Base-by-base conservation (phyloP, 2,329 filamentous ascomycete genomes). In the Diaporthe velutina region DNA sequence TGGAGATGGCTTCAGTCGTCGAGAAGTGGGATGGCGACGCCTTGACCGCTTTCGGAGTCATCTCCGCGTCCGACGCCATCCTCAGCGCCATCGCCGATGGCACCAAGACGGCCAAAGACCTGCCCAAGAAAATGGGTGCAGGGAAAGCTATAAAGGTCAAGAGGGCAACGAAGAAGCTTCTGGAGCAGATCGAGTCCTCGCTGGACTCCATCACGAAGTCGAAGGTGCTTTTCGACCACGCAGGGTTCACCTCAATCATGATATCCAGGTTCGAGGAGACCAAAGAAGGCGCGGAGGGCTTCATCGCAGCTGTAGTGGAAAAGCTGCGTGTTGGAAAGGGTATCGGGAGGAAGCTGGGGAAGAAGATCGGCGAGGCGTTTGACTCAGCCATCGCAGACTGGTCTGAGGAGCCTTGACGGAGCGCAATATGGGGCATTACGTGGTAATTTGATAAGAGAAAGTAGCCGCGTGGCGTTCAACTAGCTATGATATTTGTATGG, bases 181-280 rank as follows among this genome's bases (percentile, higher is more conserved):
- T 82, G 60, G 61, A 57, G 15, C 78, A 79, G 15, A 84, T 86
- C 74, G 81, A 84, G 77, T 71, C 77, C 52, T 84, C 84, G 8
- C 80, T 87, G 40, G 76, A 78, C 12, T 80, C 80, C 30, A 77
- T 87, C 28, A 79, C 85, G 74, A 76, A 70, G 19, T 77, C 81
- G 28, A 86, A 86, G 79, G 80, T 78, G 33, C 84, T 85, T 75
- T 89, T 88, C 70, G 83, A 87, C 75, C 79, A 80, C 58, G 78
- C 87, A 7, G 70, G 85, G 1, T 76, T 88, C 33, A 82, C 80
- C 70, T 85, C 86, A 0, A 77, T 85, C 45, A 86, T 89, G 54
- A 77, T 86, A 45, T 50, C 85, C 22, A 84, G 83, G 74, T 75
- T 89, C 33, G 76, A 83, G 71, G 73, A 82, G 3, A 80, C 87